Conservation (phyloP, 768 basidiomycete species). For the Lentinula aciculospora region DNA sequence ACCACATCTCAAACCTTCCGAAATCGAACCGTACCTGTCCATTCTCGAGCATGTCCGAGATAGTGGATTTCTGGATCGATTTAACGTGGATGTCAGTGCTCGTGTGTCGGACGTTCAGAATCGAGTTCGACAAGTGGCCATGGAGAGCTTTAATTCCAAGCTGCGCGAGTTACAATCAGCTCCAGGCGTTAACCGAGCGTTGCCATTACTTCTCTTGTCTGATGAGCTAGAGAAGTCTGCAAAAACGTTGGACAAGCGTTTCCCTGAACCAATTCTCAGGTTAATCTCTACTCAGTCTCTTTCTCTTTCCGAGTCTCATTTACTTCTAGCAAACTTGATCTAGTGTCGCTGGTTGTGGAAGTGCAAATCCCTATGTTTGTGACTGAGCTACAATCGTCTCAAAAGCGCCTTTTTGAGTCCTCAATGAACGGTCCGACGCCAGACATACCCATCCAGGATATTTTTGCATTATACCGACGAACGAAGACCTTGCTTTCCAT, state of each 20-base stretch:
- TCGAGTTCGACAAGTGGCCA: constrained; percentile 53
- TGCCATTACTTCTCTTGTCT: constrained; percentile 79
- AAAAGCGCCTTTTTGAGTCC: constrained; percentile 72
- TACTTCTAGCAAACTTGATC: constrained; percentile 53
- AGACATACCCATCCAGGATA: constrained; percentile 84
- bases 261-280: constrained; percentile 79
- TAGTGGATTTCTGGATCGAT: constrained; percentile 65
- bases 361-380: constrained; percentile 61
- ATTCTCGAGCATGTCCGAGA: constrained; percentile 70
- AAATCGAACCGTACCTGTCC: constrained; percentile 56
- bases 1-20: constrained; percentile 67
- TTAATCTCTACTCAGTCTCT: constrained; percentile 28
- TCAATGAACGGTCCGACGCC: constrained; percentile 86
- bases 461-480: constrained; percentile 81
- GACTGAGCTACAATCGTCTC: constrained; percentile 59
- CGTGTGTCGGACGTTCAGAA: constrained; percentile 66
- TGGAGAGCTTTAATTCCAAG: constrained; percentile 57
- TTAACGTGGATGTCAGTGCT: constrained; percentile 65
- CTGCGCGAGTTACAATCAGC: constrained; percentile 57
- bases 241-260: constrained; percentile 82
- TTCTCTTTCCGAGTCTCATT: background rate
- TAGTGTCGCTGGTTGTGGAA: constrained; percentile 72
- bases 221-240: constrained; percentile 86
- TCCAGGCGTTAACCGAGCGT: constrained; percentile 75
- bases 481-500: constrained; percentile 72